These are phyloP conservation scores for Davidsoniella virescens DNA, from an alignment of 2,329 filamentous ascomycete genomes.

Conservation along the genomic window DNA sequence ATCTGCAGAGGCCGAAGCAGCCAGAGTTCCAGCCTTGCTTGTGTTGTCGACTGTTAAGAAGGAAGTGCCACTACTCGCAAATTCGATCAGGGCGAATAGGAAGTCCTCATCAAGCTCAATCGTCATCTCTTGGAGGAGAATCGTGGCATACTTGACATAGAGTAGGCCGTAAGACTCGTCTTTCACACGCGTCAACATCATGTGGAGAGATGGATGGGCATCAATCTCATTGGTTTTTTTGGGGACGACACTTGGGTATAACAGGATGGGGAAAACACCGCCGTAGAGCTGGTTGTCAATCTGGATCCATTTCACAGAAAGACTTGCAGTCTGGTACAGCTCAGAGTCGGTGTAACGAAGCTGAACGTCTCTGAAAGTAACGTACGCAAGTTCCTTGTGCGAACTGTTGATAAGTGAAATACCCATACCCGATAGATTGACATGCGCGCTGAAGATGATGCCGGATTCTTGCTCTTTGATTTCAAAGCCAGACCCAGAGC, in stretches of 20 bases:
- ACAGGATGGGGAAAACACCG: conserved; percentile 89
- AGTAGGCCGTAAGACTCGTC: conserved; percentile 95
- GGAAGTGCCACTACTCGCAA: conserved; percentile 73
- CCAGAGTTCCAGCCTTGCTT: conserved; percentile 8
- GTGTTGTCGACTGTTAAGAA: conserved; percentile 40
- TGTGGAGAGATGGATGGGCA: conserved; percentile 84
- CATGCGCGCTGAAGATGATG: conserved; percentile 74
- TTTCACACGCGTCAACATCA: conserved; percentile 84
- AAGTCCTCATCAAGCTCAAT: conserved; percentile 96
- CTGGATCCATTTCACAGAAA: conserved; percentile 96
- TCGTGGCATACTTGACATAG: conserved; percentile 94
- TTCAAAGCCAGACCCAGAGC: conserved; percentile 50
- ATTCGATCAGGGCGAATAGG: conserved; percentile 89
- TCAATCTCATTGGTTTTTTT: conserved; percentile 96
- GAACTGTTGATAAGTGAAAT: conserved; percentile 89
- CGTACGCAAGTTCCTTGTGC: conserved; percentile 77
- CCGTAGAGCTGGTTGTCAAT: conserved; percentile 98
- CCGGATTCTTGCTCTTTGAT: conserved; percentile 83
- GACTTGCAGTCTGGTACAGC: conserved; percentile 77
- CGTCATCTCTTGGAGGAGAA: conserved; percentile 94
- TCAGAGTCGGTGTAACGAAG: conserved; percentile 86
- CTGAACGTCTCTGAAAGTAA: conserved; percentile 83
- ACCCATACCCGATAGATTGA: conserved; percentile 78
- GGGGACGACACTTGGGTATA: conserved; percentile 94
- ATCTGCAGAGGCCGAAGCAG: conserved; percentile 26